Percentiles rank a stretch among this genome's conserved stretches.
Evolutionary conservation across 805 yeast genomes (phyloP).

Genomic region (Lipomyces orientalis): DNA sequence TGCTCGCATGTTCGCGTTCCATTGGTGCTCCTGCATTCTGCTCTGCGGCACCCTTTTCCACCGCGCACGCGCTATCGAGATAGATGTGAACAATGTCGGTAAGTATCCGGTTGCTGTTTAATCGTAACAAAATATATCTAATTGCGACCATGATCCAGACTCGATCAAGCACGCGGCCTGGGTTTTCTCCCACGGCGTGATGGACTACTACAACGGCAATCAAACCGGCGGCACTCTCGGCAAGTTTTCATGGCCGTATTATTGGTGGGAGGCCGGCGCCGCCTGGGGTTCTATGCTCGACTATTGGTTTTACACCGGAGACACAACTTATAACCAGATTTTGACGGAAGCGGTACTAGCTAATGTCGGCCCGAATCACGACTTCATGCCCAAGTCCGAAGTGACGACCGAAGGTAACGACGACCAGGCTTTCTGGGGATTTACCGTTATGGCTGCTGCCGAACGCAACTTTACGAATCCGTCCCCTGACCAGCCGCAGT

Average conservation of each 20-base stretch:
- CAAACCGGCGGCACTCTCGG: conserved; percentile 80
- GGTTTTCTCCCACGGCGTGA: conserved; percentile 61
- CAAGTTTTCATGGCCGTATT: conserved; percentile 86
- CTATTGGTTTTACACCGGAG: conserved; percentile 71
- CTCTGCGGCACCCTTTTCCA: neutral
- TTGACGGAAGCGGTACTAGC: conserved; percentile 67
- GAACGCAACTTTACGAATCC: conserved; percentile 85
- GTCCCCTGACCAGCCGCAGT: conserved; percentile 62
- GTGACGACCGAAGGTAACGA: conserved; percentile 95
- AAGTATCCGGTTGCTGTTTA: neutral
- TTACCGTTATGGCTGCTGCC: conserved; percentile 89
- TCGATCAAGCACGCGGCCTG: conserved; percentile 60
- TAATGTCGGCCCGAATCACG: conserved; percentile 75
- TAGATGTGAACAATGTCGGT: conserved; percentile 23
- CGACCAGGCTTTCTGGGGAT: conserved; percentile 98
- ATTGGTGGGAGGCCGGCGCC: conserved; percentile 97
- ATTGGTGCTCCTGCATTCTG: conserved; percentile 5
- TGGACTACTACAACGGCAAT: conserved; percentile 71
- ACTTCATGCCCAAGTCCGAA: conserved; percentile 88
- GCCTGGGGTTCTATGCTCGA: conserved; percentile 83
- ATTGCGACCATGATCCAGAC: neutral
- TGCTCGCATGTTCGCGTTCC: neutral
- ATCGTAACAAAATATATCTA: neutral
- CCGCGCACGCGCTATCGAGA: conserved; percentile 18
- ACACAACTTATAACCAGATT: conserved; percentile 65